These are phyloP conservation scores for Coemansia sp. DNA, from an alignment of 192 early-diverging fungal species.

Conservation along the genomic window DNA sequence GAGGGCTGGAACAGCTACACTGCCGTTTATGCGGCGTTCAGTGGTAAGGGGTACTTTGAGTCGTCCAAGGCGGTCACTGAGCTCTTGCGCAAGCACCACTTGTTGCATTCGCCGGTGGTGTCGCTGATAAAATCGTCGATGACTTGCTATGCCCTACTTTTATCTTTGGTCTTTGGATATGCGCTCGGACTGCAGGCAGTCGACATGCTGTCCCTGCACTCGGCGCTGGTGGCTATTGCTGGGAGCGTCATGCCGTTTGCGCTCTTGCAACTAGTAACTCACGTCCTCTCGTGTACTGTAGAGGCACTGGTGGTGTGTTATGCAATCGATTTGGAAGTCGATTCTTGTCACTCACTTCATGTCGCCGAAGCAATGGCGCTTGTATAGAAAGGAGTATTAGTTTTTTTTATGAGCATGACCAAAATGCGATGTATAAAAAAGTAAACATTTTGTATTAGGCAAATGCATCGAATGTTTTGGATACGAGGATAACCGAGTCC, in stretches of 20 bases:
- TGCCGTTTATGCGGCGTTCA: constrained; percentile 47
- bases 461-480: constrained; percentile 47
- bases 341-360: constrained; percentile 50
- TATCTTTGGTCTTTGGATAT: constrained; percentile 45
- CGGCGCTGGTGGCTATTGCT: constrained; percentile 33
- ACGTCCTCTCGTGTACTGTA: constrained; percentile 47
- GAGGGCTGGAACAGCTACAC: constrained; percentile 46
- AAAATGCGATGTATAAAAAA: background rate
- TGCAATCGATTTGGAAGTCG: constrained; percentile 49
- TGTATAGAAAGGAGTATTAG: constrained; percentile 11
- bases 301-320: constrained; percentile 53
- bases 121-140: constrained; percentile 51
- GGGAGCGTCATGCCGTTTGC: constrained; percentile 47
- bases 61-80: constrained; percentile 29
- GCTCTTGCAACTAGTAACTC: constrained; percentile 46
- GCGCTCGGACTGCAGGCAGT: constrained; percentile 35
- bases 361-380: constrained; percentile 42
- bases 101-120: constrained; percentile 51
- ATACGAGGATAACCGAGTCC: constrained; percentile 52
- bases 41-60: constrained; percentile 45
- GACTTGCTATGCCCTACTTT: constrained; percentile 45
- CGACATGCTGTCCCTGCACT: constrained; percentile 21
- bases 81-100: constrained; percentile 36
- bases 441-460: background rate
- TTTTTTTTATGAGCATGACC: background rate